Evolutionary conservation across 2,329 filamentous ascomycete genomes (phyloP).

Genomic region (Aspergillus sp.): DNA sequence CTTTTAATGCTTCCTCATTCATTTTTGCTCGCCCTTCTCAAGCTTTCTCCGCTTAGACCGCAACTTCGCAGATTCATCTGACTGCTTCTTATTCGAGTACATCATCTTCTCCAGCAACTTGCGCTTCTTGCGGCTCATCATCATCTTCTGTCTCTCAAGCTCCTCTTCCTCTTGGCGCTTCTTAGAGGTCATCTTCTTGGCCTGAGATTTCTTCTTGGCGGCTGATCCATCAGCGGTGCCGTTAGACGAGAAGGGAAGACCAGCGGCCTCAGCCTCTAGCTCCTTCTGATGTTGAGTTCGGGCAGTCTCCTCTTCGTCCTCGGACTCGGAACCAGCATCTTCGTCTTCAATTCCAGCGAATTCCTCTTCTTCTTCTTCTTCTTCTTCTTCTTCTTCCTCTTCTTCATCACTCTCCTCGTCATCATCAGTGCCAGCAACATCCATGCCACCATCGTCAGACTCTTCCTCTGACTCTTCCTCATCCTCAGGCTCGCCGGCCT

Average conservation of each 20-base stretch:
- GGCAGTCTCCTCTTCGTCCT: constrained; percentile 61
- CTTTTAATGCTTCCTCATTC: constrained; percentile 22
- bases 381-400: constrained; percentile 41
- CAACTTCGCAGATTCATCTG: constrained; percentile 83
- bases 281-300: constrained; percentile 79
- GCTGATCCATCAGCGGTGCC: constrained; percentile 55
- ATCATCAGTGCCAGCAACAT: constrained; percentile 48
- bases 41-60: constrained; percentile 87
- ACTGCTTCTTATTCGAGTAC: constrained; percentile 91
- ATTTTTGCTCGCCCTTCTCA: constrained; percentile 57
- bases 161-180: constrained; percentile 76
- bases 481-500: constrained; percentile 40
- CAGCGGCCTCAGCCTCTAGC: constrained; percentile 86
- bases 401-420: constrained; percentile 49
- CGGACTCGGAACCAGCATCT: constrained; percentile 48
- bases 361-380: constrained; percentile 45
- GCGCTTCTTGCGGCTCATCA: constrained; percentile 97
- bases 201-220: constrained; percentile 68
- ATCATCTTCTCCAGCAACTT: constrained; percentile 98
- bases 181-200: constrained; percentile 67
- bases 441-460: constrained; percentile 50
- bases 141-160: constrained; percentile 89
- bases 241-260: constrained; percentile 51
- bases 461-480: constrained; percentile 47
- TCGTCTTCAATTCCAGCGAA: constrained; percentile 55